A percentile compares a stretch with the other conserved stretches of the same genome.
phyloP scores from a whole-genome alignment of 306 rosid species.

The Mucuna pruriens region DNA sequence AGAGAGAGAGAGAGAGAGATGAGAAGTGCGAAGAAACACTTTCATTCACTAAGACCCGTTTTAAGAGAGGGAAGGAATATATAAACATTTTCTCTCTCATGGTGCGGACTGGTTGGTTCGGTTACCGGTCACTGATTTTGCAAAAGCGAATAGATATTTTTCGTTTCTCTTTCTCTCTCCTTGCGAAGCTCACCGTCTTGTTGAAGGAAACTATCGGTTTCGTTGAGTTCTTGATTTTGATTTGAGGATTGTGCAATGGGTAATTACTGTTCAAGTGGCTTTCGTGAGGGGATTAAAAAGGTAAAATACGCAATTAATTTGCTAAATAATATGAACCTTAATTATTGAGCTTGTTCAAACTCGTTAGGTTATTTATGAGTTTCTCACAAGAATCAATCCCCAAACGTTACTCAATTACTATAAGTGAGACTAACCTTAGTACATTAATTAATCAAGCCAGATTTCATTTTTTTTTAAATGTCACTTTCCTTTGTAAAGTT shows the following conservation, averaged over 20 bases:
- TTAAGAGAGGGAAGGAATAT: conserved; percentile 70
- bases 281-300: background rate
- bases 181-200: conserved; percentile 38
- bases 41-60: conserved; percentile 48
- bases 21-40: conserved; percentile 65
- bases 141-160: conserved; percentile 33
- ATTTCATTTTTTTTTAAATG: background rate
- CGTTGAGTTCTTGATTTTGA: background rate
- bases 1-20: conserved; percentile 41
- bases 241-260: too few species aligned
- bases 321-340: background rate
- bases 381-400: conserved; percentile 42
- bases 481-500: background rate
- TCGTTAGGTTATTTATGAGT: background rate
- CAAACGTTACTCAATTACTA: background rate
- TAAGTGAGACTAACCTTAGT: background rate
- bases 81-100: conserved; percentile 59
- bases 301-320: background rate
- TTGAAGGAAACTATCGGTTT: conserved; percentile 39
- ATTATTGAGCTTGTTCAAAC: background rate
- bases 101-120: conserved; percentile 50
- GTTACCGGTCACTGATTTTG: conserved; percentile 60
- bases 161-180: background rate
- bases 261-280: background rate
- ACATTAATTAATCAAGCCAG: background rate